These are phyloP conservation scores for Papiliotrema terrestris DNA, from an alignment of 1,284 basidiomycete species.

Conservation along the genomic window DNA sequence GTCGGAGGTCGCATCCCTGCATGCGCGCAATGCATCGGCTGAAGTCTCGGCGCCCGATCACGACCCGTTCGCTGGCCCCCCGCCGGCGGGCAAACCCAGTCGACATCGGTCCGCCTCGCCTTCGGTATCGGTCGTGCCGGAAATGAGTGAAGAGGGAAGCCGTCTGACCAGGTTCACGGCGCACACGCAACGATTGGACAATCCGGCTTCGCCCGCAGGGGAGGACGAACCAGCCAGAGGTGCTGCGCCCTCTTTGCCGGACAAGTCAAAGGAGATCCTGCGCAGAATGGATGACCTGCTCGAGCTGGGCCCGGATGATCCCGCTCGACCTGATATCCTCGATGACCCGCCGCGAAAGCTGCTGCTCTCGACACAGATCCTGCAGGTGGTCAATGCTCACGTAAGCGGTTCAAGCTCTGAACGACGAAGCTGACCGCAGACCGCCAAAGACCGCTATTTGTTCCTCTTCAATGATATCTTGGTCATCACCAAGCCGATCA, in stretches of 20 bases:
- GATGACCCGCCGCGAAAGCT: slow-evolving; percentile 84
- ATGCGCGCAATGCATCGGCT: not conserved
- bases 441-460: slow-evolving; percentile 92
- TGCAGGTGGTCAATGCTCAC: slow-evolving; percentile 89
- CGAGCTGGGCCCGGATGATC: slow-evolving; percentile 56
- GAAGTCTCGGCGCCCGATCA: not conserved
- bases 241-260: slow-evolving; percentile 8
- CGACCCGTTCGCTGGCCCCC: slow-evolving; percentile 3
- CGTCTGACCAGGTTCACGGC: slow-evolving; percentile 21
- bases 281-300: slow-evolving; percentile 54
- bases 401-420: slow-evolving; percentile 20
- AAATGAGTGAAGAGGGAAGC: slow-evolving; percentile 29
- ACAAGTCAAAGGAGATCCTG: slow-evolving; percentile 32
- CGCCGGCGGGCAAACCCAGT: slow-evolving; percentile 15
- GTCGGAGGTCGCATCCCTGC: not conserved
- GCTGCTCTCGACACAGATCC: slow-evolving; percentile 74
- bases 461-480: slow-evolving; percentile 94
- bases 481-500: slow-evolving; percentile 63
- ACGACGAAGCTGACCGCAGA: slow-evolving; percentile 45
- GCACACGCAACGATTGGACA: not conserved
- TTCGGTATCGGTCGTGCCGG: slow-evolving; percentile 24
- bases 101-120: slow-evolving; percentile 26
- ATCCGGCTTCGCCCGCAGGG: slow-evolving; percentile 1
- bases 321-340: slow-evolving; percentile 61
- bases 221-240: slow-evolving; percentile 2